These are phyloP conservation scores for Botryosphaeria agaves DNA, from an alignment of 2,329 filamentous ascomycete genomes.

Conservation along the genomic window DNA sequence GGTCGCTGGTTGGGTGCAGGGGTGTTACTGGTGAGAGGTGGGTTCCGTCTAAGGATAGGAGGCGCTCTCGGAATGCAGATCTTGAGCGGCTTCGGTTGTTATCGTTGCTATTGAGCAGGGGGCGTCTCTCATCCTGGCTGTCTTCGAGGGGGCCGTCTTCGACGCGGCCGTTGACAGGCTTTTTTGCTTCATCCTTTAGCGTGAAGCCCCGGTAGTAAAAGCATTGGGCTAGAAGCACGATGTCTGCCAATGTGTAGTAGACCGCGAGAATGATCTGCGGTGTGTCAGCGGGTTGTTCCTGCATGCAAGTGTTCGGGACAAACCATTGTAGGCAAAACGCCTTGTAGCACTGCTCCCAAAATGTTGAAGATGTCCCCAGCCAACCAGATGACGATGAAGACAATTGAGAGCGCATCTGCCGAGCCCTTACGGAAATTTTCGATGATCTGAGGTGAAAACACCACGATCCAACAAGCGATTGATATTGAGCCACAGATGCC, in stretches of 20 bases:
- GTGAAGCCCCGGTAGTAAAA: slow-evolving; percentile 87
- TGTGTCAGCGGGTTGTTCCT: slow-evolving; percentile 4
- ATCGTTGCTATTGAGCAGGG: slow-evolving; percentile 10
- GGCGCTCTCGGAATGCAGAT: slow-evolving; percentile 27
- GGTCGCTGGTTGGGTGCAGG: slow-evolving; percentile 37
- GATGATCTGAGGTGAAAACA: slow-evolving; percentile 93
- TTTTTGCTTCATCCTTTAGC: slow-evolving; percentile 16
- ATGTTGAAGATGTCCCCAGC: slow-evolving; percentile 95
- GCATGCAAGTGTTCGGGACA: slow-evolving; percentile 7
- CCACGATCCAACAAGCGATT: slow-evolving; percentile 94
- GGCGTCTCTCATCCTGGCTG: slow-evolving; percentile 4
- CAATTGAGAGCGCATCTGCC: slow-evolving; percentile 74
- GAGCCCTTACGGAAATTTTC: slow-evolving; percentile 79
- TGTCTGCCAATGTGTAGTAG: slow-evolving; percentile 83
- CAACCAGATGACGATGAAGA: slow-evolving; percentile 88
- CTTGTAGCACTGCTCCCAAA: slow-evolving; percentile 76
- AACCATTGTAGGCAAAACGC: slow-evolving; percentile 84
- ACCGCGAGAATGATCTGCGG: slow-evolving; percentile 66
- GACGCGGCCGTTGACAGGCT: slow-evolving; percentile 3
- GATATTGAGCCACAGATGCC: slow-evolving; percentile 91
- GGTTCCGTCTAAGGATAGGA: slow-evolving; percentile 41
- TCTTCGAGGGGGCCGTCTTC: slow-evolving; percentile 8
- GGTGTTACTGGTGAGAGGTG: slow-evolving; percentile 74
- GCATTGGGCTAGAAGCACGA: slow-evolving; percentile 75
- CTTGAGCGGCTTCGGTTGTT: slow-evolving; percentile 9